Percentiles rank a stretch among this genome's conserved stretches.
Conservation (phyloP, 2,329 filamentous ascomycete genomes). For the Claviceps sp. region DNA sequence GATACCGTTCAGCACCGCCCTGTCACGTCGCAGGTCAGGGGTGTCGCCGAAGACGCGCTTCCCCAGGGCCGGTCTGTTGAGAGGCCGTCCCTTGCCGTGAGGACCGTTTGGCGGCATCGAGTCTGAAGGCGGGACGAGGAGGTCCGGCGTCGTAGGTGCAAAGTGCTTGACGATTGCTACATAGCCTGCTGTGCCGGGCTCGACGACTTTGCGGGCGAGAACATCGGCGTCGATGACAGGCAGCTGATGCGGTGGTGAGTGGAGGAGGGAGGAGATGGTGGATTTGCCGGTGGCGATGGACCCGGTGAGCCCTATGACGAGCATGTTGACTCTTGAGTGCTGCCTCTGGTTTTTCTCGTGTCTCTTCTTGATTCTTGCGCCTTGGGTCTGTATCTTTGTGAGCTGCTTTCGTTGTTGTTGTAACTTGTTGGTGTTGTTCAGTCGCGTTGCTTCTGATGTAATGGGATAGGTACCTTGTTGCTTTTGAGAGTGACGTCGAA, state of each 20-base stretch:
- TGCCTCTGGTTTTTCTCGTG: too few relatives aligned
- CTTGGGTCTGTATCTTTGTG: too few relatives aligned
- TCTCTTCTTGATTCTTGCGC: too few relatives aligned
- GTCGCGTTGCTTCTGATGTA: too few relatives aligned
- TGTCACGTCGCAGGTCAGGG: conserved; percentile 55
- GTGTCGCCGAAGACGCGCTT: conserved; percentile 72
- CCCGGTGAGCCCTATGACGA: conserved; percentile 82
- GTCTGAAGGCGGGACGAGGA: conserved; percentile 51
- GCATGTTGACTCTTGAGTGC: neutral
- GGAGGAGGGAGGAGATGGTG: conserved; percentile 76
- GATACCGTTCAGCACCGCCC: conserved; percentile 71
- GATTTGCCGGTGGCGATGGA: conserved; percentile 98
- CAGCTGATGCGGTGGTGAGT: conserved; percentile 66
- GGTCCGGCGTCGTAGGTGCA: conserved; percentile 66
- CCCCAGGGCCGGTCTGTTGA: conserved; percentile 80
- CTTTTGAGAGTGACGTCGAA: too few relatives aligned
- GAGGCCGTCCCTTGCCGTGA: conserved; percentile 51
- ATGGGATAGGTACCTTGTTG: too few relatives aligned
- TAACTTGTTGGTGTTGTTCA: too few relatives aligned
- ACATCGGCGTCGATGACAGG: conserved; percentile 91
- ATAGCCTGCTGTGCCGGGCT: conserved; percentile 80
- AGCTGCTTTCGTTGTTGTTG: too few relatives aligned
- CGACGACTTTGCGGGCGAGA: conserved; percentile 83
- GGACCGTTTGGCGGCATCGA: conserved; percentile 40
- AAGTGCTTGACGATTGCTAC: conserved; percentile 72